Evolutionary conservation across 768 basidiomycete genomes (phyloP), one percentile per base, ranked within the genome.

Genomic region (Rhodocollybia butyracea): DNA sequence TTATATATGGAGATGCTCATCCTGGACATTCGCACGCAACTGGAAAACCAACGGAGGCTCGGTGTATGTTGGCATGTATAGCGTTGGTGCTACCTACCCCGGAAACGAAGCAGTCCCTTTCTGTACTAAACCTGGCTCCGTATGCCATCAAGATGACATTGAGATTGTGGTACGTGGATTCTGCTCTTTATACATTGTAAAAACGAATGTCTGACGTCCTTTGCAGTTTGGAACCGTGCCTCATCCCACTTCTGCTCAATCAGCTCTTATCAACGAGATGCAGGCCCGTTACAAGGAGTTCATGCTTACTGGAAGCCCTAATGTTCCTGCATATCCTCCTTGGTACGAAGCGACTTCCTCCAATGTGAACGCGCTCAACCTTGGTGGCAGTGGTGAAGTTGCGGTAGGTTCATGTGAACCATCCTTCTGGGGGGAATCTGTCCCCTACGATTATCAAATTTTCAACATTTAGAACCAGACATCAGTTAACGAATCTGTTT

Each of bases 61-160:
- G 34, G 86, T 79, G n/a, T 89, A 75, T 62, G 85, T 88, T 19
- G 88, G 86, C 27, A 60, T 83, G 58, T 90, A 81, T 65, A 70
- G 73, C 43, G 69, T 85, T 36, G 89, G 89, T 24, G 80, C 86
- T 21, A 81, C 85, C n/a, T 89, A 90, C 66, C 83, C 87, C 11
- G 78, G 77, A 40, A 91, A 90, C 70, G 73, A 74, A 38, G 73
- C 55, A 1, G 71, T 82, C 45, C 62, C 81, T 0, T 83, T 77
- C 64, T 91, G 89, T 70, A 76, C 74, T 5, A 66, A 76, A 59
- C 32, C 73, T 30, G 85, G 83, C 32, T 67, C 72, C 27, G 84
- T 90, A 36, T 91, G 89, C 69, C 89, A 91, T 66, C 80, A 91
- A 65, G 90, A 91, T 65, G 91, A 93, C 63, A 91, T 92, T 57